Base-by-base conservation (phyloP, 179 eudicot species). In the Patellifolia procumbens region DNA sequence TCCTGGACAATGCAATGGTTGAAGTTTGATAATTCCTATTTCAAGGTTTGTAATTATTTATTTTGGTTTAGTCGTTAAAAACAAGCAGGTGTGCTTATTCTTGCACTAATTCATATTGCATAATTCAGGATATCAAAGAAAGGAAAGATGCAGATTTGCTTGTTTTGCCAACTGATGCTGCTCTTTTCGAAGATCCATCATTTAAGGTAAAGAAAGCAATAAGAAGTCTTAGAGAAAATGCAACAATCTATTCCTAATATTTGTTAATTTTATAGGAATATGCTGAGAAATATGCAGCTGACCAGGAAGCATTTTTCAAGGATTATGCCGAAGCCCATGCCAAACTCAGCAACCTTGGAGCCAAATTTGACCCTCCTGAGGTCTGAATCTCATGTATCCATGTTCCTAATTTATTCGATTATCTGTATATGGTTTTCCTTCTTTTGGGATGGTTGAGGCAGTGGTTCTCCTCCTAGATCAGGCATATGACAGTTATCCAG, bases 311-410 rank as follows among this genome's bases (percentile, higher is more conserved):
- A 65, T 94, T 94, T 81, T 94, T 92, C 76, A 88, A 89, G 75
- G 97, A 94, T 76, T 94, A 94, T 79, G 97, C 97, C 42, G 98
- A 94, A 78, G 87, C 98, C 62, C 98, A 94, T 83, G 98, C 97
- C 81, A 94, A 91, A 80, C 96, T 94, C 58, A 94, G 98, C 89
- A 91, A 92, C 78, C 88, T 82, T 43, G 98, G 98, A 82, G 97
- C 97, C 80, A 94, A 94, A 81, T 94, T 94, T 82, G 95, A 92
- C 34, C 98, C 97, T 60, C 83, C 97, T 68, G 91, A 92, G 97
- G 98, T 92, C 75, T 43, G 8, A 12, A 53, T 48, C 46, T 74
- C 63, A 22, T 28, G 46, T 34, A 73, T 61, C 13, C 52, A 9
- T 2, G 39, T 28, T 64, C 59, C 51, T 75, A 31, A 48, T 1